These are phyloP conservation scores for Magnaporthiopsis rhizophila DNA, from an alignment of 2,329 filamentous ascomycete species.

Conservation along the genomic window DNA sequence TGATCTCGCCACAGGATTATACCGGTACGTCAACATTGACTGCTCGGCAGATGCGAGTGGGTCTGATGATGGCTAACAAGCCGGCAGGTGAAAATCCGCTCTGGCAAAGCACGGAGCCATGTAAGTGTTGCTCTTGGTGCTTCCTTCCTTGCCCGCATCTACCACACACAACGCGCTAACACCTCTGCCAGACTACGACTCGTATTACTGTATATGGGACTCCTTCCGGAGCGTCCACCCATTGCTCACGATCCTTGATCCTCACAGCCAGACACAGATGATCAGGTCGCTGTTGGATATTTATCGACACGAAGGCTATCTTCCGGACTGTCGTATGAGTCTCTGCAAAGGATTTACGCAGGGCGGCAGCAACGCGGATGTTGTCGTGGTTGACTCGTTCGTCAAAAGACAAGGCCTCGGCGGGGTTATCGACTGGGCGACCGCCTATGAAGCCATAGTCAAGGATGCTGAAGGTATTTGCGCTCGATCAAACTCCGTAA, in stretches of 20 bases:
- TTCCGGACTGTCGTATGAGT: constrained; percentile 63
- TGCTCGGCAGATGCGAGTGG: background rate
- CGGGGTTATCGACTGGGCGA: constrained; percentile 52
- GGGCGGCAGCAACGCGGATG: constrained; percentile 59
- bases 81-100: constrained; percentile 6
- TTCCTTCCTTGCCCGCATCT: background rate
- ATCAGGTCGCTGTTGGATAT: constrained; percentile 57
- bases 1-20: constrained; percentile 60
- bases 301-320: constrained; percentile 55
- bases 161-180: background rate
- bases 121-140: background rate
- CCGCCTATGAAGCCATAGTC: constrained; percentile 58
- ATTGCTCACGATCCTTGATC: constrained; percentile 56
- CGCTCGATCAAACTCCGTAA: background rate
- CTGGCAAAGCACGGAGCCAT: constrained; percentile 7
- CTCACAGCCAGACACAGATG: constrained; percentile 50
- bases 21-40: constrained; percentile 47
- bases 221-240: constrained; percentile 55
- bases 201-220: constrained; percentile 45
- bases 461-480: constrained; percentile 51
- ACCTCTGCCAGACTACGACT: constrained; percentile 6
- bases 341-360: constrained; percentile 60
- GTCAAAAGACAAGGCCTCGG: constrained; percentile 46
- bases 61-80: background rate
- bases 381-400: constrained; percentile 46